Evolutionary conservation across 139 green algal genomes (phyloP).

Genomic region (Coelastrella sp.): DNA sequence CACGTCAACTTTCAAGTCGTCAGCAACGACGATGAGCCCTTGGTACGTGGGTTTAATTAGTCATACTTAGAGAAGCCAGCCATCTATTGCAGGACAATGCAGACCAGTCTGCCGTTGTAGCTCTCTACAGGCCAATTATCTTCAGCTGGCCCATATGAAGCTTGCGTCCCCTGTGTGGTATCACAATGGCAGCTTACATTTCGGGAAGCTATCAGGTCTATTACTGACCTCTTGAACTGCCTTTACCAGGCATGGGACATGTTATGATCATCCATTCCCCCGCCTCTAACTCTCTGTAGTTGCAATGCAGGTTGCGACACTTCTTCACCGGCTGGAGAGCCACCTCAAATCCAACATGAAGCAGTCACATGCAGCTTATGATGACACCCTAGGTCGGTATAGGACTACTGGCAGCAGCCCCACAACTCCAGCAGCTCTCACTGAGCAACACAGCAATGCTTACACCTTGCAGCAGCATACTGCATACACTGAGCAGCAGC

Average conservation of each 20-base stretch:
- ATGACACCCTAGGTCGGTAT: conserved; percentile 16
- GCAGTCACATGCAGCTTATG: conserved; percentile 35
- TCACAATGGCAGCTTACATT: too few species aligned
- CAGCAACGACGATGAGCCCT: not conserved
- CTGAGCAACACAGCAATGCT: not conserved
- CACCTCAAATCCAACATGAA: conserved; percentile 23
- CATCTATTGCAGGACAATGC: too few species aligned
- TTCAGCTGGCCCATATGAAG: too few species aligned
- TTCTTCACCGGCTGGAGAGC: conserved; percentile 22
- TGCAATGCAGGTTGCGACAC: conserved; percentile 7
- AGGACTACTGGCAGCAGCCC: not conserved
- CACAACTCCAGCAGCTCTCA: not conserved
- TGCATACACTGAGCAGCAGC: too few species aligned
- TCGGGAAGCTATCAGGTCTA: too few species aligned
- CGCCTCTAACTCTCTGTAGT: not conserved
- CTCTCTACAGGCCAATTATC: too few species aligned
- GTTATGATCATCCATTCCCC: not conserved
- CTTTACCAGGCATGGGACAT: not conserved
- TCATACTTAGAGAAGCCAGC: not conserved
- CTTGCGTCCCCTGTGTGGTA: too few species aligned
- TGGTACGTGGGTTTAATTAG: not conserved
- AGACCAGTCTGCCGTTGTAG: too few species aligned
- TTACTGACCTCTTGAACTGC: too few species aligned
- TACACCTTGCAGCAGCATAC: too few species aligned
- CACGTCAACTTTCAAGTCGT: conserved; percentile 57